Evolutionary conservation across 2,329 filamentous ascomycete genomes (phyloP).

Genomic region (Coniochaeta sp.): DNA sequence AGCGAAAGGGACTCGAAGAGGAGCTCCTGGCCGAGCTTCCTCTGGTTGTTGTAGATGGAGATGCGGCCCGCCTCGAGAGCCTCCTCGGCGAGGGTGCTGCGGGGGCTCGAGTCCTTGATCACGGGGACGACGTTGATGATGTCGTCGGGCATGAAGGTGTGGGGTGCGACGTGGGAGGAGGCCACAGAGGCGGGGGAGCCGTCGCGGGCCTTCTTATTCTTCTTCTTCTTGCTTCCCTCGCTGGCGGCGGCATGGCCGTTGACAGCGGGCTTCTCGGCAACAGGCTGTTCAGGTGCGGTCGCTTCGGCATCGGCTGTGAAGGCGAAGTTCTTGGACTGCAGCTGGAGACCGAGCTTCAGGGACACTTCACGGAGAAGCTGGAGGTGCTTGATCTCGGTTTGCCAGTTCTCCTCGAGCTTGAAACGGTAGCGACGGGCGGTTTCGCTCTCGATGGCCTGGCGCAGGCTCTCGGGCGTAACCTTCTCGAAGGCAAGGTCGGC

Average conservation of each 20-base stretch:
- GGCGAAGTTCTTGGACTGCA: constrained; percentile 70
- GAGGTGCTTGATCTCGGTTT: constrained; percentile 59
- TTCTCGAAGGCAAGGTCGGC: constrained; percentile 75
- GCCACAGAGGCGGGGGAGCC: constrained; percentile 39
- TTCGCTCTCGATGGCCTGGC: constrained; percentile 63
- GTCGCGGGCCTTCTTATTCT: constrained; percentile 52
- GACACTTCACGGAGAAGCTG: constrained; percentile 86
- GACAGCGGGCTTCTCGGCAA: constrained; percentile 15
- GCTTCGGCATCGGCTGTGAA: constrained; percentile 45
- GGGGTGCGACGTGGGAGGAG: constrained; percentile 31
- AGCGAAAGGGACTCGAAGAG: constrained; percentile 92
- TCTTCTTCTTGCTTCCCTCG: constrained; percentile 52
- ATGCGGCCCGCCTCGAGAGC: constrained; percentile 92
- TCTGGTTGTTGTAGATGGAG: constrained; percentile 91
- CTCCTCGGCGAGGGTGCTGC: constrained; percentile 88
- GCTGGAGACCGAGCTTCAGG: constrained; percentile 82
- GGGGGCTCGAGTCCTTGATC: constrained; percentile 88
- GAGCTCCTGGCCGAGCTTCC: constrained; percentile 91
- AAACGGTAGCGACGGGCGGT: constrained; percentile 70
- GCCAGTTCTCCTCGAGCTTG: constrained; percentile 62
- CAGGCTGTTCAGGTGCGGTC: constrained; percentile 26
- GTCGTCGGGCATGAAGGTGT: constrained; percentile 76
- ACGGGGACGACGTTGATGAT: constrained; percentile 89
- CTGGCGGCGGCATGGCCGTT: constrained; percentile 31
- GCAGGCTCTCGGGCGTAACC: constrained; percentile 67